These are phyloP conservation scores for Austroboletus festivus DNA, from an alignment of 768 basidiomycete genomes.

Conservation along the genomic window DNA sequence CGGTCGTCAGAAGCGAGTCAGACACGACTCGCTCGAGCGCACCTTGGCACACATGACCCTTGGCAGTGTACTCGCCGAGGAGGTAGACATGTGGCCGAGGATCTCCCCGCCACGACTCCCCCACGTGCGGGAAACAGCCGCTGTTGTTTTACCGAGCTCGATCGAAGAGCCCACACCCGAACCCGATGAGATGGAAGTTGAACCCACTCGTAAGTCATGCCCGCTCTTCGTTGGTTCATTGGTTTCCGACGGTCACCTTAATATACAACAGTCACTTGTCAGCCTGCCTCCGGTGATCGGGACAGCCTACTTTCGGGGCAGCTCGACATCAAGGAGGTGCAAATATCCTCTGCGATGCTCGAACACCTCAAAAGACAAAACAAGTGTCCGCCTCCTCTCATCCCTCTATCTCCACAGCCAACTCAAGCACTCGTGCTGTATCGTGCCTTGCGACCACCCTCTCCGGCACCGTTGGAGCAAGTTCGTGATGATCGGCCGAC, in stretches of 20 bases:
- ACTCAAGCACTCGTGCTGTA: conserved; percentile 56
- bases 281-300: conserved; percentile 17
- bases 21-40: conserved; percentile 49
- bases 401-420: conserved; percentile 14
- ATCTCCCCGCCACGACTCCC: conserved; percentile 6
- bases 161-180: conserved; percentile 50
- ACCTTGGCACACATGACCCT: conserved; percentile 54
- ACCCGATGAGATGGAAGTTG: conserved; percentile 63
- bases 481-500: conserved; percentile 3
- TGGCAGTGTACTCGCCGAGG: conserved; percentile 10
- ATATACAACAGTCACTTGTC: conserved; percentile 3
- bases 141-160: conserved; percentile 32
- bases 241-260: not conserved
- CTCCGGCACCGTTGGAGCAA: conserved; percentile 6
- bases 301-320: conserved; percentile 27
- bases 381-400: conserved; percentile 19
- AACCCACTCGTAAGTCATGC: conserved; percentile 54
- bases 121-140: conserved; percentile 2
- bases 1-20: conserved; percentile 48
- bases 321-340: conserved; percentile 25
- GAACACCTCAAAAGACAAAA: conserved; percentile 41
- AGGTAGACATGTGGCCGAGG: conserved; percentile 18
- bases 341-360: conserved; percentile 46
- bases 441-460: conserved; percentile 36
- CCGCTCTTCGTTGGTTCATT: conserved; percentile 7